These are phyloP conservation scores for Suillus subaureus DNA, from an alignment of 768 basidiomycete genomes.

Conservation along the genomic window DNA sequence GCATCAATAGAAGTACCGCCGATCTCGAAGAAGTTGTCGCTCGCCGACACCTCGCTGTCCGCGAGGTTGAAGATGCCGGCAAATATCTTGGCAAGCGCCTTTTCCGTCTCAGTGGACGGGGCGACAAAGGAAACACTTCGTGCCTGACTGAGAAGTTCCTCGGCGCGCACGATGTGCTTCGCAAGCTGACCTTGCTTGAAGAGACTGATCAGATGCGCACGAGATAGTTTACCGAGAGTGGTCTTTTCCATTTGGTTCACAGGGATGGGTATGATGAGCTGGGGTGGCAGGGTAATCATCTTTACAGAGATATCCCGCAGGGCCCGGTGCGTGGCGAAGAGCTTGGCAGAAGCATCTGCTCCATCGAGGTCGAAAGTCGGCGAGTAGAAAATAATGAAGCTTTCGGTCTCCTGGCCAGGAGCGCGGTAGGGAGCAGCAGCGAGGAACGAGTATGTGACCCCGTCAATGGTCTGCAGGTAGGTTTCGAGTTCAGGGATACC, in stretches of 20 bases:
- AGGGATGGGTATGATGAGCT: constrained; percentile 42
- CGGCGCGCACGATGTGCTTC: constrained; percentile 30
- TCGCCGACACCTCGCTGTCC: constrained; percentile 24
- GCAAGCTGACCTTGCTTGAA: constrained; percentile 39
- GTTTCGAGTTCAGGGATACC: constrained; percentile 37
- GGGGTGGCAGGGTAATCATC: constrained; percentile 38
- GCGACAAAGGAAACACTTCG: constrained; percentile 25
- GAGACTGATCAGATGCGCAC: constrained; percentile 36
- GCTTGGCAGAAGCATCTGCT: constrained; percentile 26
- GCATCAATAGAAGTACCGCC: constrained; percentile 45
- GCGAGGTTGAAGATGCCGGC: constrained; percentile 35
- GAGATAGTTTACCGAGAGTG: constrained; percentile 45
- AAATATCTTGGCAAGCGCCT: constrained; percentile 31
- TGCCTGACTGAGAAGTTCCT: constrained; percentile 25
- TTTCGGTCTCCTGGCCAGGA: constrained; percentile 39
- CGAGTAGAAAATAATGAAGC: constrained; percentile 42
- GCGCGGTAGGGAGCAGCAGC: constrained; percentile 39
- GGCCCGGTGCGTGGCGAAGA: constrained; percentile 30
- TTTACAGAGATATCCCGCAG: constrained; percentile 32
- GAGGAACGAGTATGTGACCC: constrained; percentile 34
- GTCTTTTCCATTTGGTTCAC: constrained; percentile 41
- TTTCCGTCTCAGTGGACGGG: constrained; percentile 29
- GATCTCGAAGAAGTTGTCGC: constrained; percentile 43
- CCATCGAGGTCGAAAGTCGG: constrained; percentile 26
- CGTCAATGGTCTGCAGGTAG: constrained; percentile 40